These are phyloP conservation scores for Cordyceps fumosorosea DNA, from an alignment of 2,329 filamentous ascomycete genomes.

Conservation along the genomic window DNA sequence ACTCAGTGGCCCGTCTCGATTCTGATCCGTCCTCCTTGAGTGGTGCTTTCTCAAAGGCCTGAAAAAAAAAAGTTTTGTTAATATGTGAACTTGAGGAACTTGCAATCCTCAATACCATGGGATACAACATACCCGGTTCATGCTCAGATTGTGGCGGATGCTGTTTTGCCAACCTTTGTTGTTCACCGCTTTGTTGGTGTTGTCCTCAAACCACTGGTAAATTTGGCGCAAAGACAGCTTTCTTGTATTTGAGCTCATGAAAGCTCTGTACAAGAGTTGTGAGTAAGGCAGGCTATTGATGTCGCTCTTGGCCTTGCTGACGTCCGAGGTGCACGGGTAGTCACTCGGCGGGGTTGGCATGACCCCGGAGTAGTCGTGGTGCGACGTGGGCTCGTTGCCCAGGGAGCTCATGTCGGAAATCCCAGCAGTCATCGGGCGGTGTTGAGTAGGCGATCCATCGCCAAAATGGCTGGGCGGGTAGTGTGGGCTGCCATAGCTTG, in stretches of 20 bases:
- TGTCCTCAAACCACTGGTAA: conserved; percentile 80
- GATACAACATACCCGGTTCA: conserved; percentile 67
- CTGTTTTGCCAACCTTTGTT: conserved; percentile 88
- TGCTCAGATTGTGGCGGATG: conserved; percentile 90
- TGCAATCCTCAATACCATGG: background rate
- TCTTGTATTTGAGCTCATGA: conserved; percentile 59
- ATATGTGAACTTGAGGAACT: conserved; percentile 1
- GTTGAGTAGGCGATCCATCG: background rate
- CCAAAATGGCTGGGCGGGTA: background rate
- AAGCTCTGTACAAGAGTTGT: conserved; percentile 68
- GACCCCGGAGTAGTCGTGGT: background rate
- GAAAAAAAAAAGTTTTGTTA: conserved; percentile 4
- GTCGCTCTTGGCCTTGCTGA: background rate
- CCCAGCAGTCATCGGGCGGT: background rate
- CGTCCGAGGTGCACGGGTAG: background rate
- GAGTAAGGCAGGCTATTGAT: conserved; percentile 57
- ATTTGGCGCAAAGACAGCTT: conserved; percentile 79
- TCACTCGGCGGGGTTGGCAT: background rate
- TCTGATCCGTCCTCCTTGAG: conserved; percentile 31
- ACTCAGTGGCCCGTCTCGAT: conserved; percentile 60
- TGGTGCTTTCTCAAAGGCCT: conserved; percentile 39
- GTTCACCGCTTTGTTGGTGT: conserved; percentile 75
- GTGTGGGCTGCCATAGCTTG: background rate
- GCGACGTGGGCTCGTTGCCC: background rate
- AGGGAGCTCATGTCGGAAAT: background rate